A percentile compares a stretch with the other conserved stretches of the same genome.
These are phyloP conservation scores for Pseudogymnoascus sp. DNA, from an alignment of 2,329 filamentous ascomycete genomes.

Conservation along the genomic window DNA sequence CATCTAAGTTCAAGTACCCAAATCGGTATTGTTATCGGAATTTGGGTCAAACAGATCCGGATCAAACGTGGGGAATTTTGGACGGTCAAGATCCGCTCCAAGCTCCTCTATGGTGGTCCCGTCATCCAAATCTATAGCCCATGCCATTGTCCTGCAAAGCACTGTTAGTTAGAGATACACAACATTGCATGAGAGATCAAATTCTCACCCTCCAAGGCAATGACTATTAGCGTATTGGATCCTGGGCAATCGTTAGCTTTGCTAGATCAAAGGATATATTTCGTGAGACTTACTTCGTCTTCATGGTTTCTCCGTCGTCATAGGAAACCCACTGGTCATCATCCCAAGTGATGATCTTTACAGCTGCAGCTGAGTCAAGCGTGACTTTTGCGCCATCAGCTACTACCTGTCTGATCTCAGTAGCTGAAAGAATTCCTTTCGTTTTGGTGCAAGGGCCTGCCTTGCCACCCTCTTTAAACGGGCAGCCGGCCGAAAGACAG, in stretches of 20 bases:
- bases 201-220: neutral
- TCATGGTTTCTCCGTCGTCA: slow-evolving; percentile 11
- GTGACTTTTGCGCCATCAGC: slow-evolving; percentile 18
- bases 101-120: slow-evolving; percentile 11
- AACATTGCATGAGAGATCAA: neutral
- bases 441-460: slow-evolving; percentile 22
- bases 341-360: slow-evolving; percentile 31
- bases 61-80: neutral
- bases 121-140: slow-evolving; percentile 11
- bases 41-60: neutral
- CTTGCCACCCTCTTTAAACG: slow-evolving; percentile 15
- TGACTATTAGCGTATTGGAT: neutral
- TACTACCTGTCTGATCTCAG: slow-evolving; percentile 13
- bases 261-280: neutral
- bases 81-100: slow-evolving; percentile 5
- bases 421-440: slow-evolving; percentile 18
- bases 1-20: neutral
- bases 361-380: slow-evolving; percentile 25
- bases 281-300: neutral
- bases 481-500: slow-evolving; percentile 20
- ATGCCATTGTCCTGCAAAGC: neutral
- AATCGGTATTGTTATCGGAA: neutral
- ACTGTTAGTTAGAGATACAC: neutral
- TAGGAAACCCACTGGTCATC: slow-evolving; percentile 31
- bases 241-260: neutral